phyloP scores from a whole-genome alignment of 2,329 filamentous ascomycete species.

The Fusarium sp. region DNA sequence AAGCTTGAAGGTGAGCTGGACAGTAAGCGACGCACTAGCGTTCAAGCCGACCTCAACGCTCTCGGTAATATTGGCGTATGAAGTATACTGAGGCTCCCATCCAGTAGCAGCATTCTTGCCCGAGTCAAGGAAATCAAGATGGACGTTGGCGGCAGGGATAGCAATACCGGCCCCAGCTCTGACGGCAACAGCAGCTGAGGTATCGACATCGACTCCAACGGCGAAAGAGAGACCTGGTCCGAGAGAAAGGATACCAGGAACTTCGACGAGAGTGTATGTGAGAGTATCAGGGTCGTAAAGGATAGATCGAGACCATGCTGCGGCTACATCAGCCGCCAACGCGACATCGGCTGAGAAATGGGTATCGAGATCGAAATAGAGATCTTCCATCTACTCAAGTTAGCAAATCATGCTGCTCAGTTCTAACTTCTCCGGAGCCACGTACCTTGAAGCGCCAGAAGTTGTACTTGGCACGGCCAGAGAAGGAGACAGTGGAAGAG shows the following conservation, averaged over 20 bases:
- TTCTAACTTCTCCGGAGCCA: fast-evolving
- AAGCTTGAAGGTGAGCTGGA: constrained; percentile 2
- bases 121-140: neutral
- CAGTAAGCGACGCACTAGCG: neutral
- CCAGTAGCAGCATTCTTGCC: constrained; percentile 9
- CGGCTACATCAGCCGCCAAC: neutral
- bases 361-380: constrained; percentile 7
- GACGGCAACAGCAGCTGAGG: neutral
- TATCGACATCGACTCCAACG: neutral
- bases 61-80: constrained; percentile 6
- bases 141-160: constrained; percentile 1
- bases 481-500: constrained; percentile 7
- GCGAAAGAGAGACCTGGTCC: constrained; percentile 3
- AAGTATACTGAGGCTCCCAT: constrained; percentile 7
- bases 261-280: neutral
- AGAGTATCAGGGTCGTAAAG: constrained; percentile 5
- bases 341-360: constrained; percentile 5
- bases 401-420: fast-evolving
- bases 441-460: constrained; percentile 12
- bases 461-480: constrained; percentile 5
- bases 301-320: constrained; percentile 8
- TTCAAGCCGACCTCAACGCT: constrained; percentile 12
- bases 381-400: constrained; percentile 2
- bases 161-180: constrained; percentile 3
- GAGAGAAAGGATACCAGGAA: constrained; percentile 1